These are phyloP conservation scores for Backusella circina DNA, from an alignment of 192 early-diverging fungal genomes.

Conservation along the genomic window DNA sequence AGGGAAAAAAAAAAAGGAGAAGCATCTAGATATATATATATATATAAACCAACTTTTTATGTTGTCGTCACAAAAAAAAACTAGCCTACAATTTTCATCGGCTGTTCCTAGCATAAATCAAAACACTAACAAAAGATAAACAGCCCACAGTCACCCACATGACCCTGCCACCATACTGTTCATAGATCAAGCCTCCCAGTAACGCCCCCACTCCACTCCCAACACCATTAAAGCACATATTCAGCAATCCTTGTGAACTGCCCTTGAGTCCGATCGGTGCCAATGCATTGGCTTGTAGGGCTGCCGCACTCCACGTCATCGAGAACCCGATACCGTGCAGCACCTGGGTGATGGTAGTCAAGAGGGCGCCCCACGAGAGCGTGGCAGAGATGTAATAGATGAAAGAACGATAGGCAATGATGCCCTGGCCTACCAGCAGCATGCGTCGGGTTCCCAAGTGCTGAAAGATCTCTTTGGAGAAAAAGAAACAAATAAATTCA, in stretches of 20 bases:
- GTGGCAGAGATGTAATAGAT: background rate
- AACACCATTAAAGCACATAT: constrained; percentile 20
- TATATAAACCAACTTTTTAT: background rate
- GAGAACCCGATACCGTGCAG: constrained; percentile 17
- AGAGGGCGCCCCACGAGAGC: background rate
- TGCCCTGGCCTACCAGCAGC: background rate
- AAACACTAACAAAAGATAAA: background rate
- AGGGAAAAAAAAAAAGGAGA: background rate
- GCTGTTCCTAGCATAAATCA: background rate
- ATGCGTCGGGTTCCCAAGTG: background rate
- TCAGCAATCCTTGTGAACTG: constrained; percentile 18
- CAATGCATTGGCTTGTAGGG: constrained; percentile 20
- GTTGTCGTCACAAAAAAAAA: background rate
- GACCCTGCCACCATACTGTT: background rate
- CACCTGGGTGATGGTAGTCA: constrained; percentile 11
- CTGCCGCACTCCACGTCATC: constrained; percentile 19
- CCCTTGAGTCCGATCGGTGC: constrained; percentile 7
- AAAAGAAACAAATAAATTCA: constrained; percentile 12
- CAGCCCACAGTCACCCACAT: constrained; percentile 10
- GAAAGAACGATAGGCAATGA: constrained; percentile 1
- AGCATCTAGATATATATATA: background rate
- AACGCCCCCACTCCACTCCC: constrained; percentile 20
- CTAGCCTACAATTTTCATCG: background rate
- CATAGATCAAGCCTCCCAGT: constrained; percentile 15
- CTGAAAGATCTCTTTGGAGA: constrained; percentile 13